Conservation (phyloP, 768 basidiomycete species). For the Chalciporus sphaerocephalus region DNA sequence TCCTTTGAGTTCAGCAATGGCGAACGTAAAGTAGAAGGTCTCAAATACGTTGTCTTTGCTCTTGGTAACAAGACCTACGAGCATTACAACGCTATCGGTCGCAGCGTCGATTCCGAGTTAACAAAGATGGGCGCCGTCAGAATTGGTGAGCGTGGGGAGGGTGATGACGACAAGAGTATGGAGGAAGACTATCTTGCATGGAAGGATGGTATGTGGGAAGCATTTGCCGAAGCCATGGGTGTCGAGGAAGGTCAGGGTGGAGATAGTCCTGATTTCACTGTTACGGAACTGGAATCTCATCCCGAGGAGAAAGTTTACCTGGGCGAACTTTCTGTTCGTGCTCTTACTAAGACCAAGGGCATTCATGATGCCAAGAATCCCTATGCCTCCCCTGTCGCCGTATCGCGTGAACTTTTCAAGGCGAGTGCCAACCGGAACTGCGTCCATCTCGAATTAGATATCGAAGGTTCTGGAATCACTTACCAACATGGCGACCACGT, state of each 20-base stretch:
- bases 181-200: conserved; percentile 99
- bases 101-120: conserved; percentile 70
- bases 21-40: conserved; percentile 65
- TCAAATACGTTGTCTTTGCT: conserved; percentile 94
- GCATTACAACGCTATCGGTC: conserved; percentile 90
- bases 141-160: conserved; percentile 89
- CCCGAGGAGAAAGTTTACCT: conserved; percentile 89
- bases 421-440: conserved; percentile 78
- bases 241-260: conserved; percentile 97
- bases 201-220: conserved; percentile 98
- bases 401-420: conserved; percentile 81
- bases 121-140: conserved; percentile 76
- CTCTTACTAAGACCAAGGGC: conserved; percentile 88
- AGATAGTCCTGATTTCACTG: conserved; percentile 89
- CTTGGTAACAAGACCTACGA: conserved; percentile 94
- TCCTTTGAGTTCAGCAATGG: conserved; percentile 86
- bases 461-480: conserved; percentile 92
- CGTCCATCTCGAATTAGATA: conserved; percentile 90
- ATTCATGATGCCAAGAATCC: conserved; percentile 99
- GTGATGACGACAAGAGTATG: conserved; percentile 99
- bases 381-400: conserved; percentile 76
- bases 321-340: conserved; percentile 94
- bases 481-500: conserved; percentile 99
- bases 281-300: conserved; percentile 74
- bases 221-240: conserved; percentile 73